Conservation (phyloP, 2,329 filamentous ascomycete genomes). For the Remersonia thermophila region DNA sequence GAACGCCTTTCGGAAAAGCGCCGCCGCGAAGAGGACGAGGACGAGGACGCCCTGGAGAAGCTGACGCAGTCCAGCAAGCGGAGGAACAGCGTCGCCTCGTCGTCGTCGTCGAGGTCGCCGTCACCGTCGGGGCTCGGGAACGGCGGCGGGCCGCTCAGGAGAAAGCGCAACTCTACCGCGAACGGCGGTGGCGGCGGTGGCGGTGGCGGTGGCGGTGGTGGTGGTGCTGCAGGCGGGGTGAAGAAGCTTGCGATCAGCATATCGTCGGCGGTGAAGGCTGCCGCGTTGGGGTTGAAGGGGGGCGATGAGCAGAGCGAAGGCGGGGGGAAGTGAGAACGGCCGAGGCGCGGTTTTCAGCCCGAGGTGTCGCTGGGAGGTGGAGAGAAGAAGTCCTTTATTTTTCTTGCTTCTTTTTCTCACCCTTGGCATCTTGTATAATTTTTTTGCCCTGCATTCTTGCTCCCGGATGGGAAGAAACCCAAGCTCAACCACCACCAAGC, state of each 20-base stretch:
- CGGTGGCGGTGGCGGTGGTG: background rate
- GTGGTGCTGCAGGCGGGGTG: background rate
- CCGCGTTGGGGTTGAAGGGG: background rate
- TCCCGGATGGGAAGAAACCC: too few relatives aligned
- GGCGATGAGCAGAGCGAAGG: background rate
- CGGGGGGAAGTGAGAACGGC: background rate
- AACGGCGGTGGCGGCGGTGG: background rate
- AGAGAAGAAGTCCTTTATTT: too few relatives aligned
- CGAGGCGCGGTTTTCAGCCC: background rate
- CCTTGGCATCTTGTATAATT: too few relatives aligned
- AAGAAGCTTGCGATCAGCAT: conserved; percentile 18
- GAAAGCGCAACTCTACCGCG: conserved; percentile 24
- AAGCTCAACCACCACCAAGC: too few relatives aligned
- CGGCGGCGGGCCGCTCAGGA: conserved; percentile 9
- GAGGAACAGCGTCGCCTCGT: conserved; percentile 39
- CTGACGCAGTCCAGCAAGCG: conserved; percentile 56
- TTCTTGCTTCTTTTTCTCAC: too few relatives aligned
- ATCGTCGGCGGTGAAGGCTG: conserved; percentile 10
- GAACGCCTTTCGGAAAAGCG: conserved; percentile 82
- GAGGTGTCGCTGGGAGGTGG: too few relatives aligned
- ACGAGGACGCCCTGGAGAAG: conserved; percentile 84
- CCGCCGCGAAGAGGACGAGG: conserved; percentile 82
- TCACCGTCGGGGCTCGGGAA: conserved; percentile 26
- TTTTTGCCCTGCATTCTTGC: too few relatives aligned
- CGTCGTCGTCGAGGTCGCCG: conserved; percentile 10